These are phyloP conservation scores for Saprolegnia diclina DNA, from an alignment of 352 stramenopile genomes.

Conservation along the genomic window DNA sequence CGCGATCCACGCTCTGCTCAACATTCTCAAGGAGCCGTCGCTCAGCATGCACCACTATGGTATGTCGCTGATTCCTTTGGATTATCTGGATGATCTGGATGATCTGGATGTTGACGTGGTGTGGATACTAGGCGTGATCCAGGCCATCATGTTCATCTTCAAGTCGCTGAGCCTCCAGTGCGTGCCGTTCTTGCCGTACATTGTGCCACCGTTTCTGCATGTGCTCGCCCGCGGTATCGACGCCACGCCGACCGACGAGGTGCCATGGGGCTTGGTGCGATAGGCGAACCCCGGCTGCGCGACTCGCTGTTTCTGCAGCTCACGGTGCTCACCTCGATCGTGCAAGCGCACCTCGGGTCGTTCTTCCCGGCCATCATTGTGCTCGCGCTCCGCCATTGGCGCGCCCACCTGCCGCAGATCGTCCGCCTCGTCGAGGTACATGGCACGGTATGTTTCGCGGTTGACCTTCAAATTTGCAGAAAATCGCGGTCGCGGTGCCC, in stretches of 20 bases:
- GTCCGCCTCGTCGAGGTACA: constrained; percentile 91
- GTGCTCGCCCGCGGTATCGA: constrained; percentile 64
- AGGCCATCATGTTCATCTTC: constrained; percentile 99
- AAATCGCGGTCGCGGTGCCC: constrained; percentile 66
- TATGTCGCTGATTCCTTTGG: too few relatives aligned
- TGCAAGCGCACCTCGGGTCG: constrained; percentile 92
- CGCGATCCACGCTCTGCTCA: constrained; percentile 93
- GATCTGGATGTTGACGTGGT: too few relatives aligned
- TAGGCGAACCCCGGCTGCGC: constrained; percentile 86
- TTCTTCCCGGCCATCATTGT: constrained; percentile 97
- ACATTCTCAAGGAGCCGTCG: constrained; percentile 94
- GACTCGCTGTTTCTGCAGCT: constrained; percentile 97
- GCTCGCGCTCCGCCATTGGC: constrained; percentile 95
- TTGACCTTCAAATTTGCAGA: constrained; percentile 48
- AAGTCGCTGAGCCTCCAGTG: constrained; percentile 93
- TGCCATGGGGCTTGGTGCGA: constrained; percentile 30
- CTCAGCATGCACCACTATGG: constrained; percentile 92
- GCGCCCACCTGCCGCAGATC: constrained; percentile 92
- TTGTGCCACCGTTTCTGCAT: constrained; percentile 95
- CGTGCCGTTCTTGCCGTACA: constrained; percentile 95
- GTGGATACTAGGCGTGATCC: constrained; percentile 88
- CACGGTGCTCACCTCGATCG: constrained; percentile 93
- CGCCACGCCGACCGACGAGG: not conserved
- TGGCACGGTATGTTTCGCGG: constrained; percentile 25
- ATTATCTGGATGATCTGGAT: too few relatives aligned